These are phyloP conservation scores for Iberis pinnata DNA, from an alignment of 345 rosid species.

Conservation along the genomic window DNA sequence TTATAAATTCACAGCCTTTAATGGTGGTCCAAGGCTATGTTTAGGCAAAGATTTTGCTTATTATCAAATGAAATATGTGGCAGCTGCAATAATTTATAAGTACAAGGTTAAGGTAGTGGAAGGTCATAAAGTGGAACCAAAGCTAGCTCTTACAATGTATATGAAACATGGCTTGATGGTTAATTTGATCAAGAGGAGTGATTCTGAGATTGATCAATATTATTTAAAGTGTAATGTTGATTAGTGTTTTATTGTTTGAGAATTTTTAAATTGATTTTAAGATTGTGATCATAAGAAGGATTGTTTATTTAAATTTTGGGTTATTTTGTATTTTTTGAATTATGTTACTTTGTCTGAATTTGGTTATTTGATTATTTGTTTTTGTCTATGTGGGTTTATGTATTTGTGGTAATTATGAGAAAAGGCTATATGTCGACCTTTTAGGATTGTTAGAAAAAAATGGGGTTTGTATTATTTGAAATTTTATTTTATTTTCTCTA, in stretches of 20 bases:
- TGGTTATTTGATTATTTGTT: slow-evolving; percentile 11
- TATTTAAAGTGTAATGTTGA: slow-evolving; percentile 5
- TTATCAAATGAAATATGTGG: slow-evolving; percentile 77
- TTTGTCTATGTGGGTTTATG: slow-evolving; percentile 12
- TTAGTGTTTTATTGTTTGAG: slow-evolving; percentile 12
- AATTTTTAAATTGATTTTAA: neutral
- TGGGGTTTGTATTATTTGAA: no score
- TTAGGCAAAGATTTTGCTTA: slow-evolving; percentile 91
- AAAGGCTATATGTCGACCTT: neutral
- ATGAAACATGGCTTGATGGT: slow-evolving; percentile 57
- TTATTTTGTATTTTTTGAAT: neutral
- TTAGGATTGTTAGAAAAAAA: slow-evolving; percentile 2
- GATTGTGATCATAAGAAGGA: slow-evolving; percentile 10
- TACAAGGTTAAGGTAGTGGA: slow-evolving; percentile 51
- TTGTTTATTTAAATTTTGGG: slow-evolving; percentile 16
- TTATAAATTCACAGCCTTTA: slow-evolving; percentile 84
- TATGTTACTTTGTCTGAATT: neutral
- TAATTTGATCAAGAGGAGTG: slow-evolving; percentile 21
- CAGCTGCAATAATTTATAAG: slow-evolving; percentile 64
- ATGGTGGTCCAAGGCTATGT: slow-evolving; percentile 90
- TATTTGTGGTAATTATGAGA: slow-evolving; percentile 5
- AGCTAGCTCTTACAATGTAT: slow-evolving; percentile 88
- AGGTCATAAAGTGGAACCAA: slow-evolving; percentile 46
- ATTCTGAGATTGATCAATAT: slow-evolving; percentile 13
- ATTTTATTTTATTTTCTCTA: no score